These are phyloP conservation scores for Aspergillus aculeatinus DNA, from an alignment of 2,329 filamentous ascomycete species.

Conservation along the genomic window DNA sequence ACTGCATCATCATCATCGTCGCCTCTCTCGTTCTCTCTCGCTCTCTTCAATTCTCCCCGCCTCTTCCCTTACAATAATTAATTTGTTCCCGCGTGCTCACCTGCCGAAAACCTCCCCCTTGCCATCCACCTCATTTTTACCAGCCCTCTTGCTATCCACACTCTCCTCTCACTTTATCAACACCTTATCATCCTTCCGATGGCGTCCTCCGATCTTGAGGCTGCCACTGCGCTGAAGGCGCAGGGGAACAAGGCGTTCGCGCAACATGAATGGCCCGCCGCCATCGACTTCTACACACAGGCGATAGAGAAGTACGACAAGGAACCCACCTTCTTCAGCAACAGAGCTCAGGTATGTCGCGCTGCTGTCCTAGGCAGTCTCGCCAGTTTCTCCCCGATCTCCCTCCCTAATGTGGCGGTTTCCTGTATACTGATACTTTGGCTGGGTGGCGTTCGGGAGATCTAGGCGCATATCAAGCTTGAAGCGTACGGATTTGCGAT, in stretches of 20 bases:
- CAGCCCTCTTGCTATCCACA: neutral
- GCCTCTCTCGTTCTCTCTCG: neutral
- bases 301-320: slow-evolving; percentile 81
- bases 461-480: slow-evolving; percentile 86
- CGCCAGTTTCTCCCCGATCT: neutral
- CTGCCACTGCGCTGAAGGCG: slow-evolving; percentile 83
- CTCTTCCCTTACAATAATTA: neutral
- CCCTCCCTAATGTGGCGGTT: neutral
- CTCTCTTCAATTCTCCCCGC: neutral
- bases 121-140: neutral
- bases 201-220: slow-evolving; percentile 53
- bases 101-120: slow-evolving; percentile 22
- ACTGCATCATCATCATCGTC: neutral
- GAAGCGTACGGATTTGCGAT: slow-evolving; percentile 94
- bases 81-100: slow-evolving; percentile 14
- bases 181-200: slow-evolving; percentile 24
- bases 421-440: neutral
- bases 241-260: slow-evolving; percentile 93
- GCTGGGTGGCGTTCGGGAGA: neutral
- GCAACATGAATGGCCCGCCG: slow-evolving; percentile 78
- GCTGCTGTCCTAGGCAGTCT: slow-evolving; percentile 9
- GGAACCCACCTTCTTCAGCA: slow-evolving; percentile 89
- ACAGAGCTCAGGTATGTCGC: slow-evolving; percentile 79
- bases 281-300: slow-evolving; percentile 79
- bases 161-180: slow-evolving; percentile 5